These are phyloP conservation scores for Tylopilus cervinicoccineus DNA, from an alignment of 768 basidiomycete species.

Conservation along the genomic window DNA sequence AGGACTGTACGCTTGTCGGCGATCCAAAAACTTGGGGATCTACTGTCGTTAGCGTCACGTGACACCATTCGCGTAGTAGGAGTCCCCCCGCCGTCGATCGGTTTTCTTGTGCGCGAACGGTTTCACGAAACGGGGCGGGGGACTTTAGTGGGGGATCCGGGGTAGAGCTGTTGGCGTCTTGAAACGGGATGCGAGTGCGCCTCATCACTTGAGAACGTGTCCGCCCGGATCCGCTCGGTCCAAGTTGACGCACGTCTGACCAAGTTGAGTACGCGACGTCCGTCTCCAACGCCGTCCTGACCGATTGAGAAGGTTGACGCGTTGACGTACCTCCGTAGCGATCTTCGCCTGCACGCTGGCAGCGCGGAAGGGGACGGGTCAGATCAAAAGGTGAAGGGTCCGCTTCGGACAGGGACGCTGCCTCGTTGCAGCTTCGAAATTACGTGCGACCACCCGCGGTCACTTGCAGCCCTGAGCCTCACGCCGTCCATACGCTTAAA, in stretches of 20 bases:
- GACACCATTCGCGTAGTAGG: no score
- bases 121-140: no score
- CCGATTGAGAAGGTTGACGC: background rate
- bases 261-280: background rate
- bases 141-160: no score
- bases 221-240: background rate
- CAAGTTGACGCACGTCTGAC: background rate
- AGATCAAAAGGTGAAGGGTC: background rate
- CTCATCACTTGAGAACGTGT: background rate
- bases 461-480: slow-evolving; percentile 15
- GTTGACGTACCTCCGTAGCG: background rate
- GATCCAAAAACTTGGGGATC: no score
- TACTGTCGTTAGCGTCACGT: no score
- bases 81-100: no score
- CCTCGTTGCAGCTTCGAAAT: slow-evolving; percentile 22
- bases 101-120: no score
- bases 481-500: slow-evolving; percentile 23
- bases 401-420: background rate
- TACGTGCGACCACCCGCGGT: slow-evolving; percentile 1
- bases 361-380: background rate
- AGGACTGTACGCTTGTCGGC: no score
- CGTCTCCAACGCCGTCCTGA: background rate
- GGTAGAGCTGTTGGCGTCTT: background rate
- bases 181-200: background rate
- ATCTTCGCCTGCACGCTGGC: background rate